A percentile compares a stretch with the other conserved stretches of the same genome.
Conservation (phyloP, 2,329 filamentous ascomycete genomes). For the Aspergillus vadensis region DNA sequence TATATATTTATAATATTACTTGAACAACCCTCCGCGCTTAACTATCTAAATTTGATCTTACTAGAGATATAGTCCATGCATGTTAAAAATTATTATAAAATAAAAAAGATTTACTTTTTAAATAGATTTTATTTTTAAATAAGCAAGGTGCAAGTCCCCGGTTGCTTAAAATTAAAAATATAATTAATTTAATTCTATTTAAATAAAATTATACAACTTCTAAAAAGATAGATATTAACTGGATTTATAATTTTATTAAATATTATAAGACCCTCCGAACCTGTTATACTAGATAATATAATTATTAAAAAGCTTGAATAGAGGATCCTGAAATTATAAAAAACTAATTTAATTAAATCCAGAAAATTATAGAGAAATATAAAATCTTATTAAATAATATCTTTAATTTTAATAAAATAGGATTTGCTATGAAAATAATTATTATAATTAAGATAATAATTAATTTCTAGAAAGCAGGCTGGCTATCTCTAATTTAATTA, state of each 20-base stretch:
- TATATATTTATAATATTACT: not conserved
- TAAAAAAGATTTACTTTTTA: not conserved
- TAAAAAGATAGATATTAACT: not conserved
- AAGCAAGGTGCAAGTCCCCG: not conserved
- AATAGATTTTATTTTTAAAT: not conserved
- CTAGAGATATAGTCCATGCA: not conserved
- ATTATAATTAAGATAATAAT: not conserved
- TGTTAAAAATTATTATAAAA: not conserved
- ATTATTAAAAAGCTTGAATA: constrained; percentile 13
- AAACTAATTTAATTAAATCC: constrained; percentile 1
- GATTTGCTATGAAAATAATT: not conserved
- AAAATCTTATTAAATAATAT: constrained; percentile 15
- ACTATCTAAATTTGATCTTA: not conserved
- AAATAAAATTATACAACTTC: not conserved
- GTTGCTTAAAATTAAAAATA: not conserved
- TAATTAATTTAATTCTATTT: not conserved
- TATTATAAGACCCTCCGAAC: not conserved
- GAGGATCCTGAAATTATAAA: constrained; percentile 1
- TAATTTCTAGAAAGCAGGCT: not conserved
- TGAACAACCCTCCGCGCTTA: not conserved
- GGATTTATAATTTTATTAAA: not conserved
- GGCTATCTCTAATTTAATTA: not conserved
- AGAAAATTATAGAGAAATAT: constrained; percentile 10
- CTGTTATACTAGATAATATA: not conserved
- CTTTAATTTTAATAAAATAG: constrained; percentile 10